phyloP scores from a whole-genome alignment of 495 filamentous ascomycete genomes.

The Cetradonia linearis region DNA sequence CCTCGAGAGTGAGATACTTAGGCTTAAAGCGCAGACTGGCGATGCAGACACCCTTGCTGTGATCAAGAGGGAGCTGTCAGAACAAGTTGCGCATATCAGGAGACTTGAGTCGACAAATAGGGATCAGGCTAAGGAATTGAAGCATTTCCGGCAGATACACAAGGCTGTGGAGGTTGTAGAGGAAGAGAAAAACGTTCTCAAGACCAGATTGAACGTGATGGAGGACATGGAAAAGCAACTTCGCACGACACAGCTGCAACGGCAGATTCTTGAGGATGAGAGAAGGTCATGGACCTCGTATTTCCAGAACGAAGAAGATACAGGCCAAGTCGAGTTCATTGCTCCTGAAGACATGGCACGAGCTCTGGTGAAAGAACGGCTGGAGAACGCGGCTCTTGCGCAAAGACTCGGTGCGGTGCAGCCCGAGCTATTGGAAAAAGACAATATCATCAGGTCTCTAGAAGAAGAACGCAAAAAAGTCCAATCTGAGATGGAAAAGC shows the following conservation, averaged over 20 bases:
- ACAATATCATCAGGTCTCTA: slow-evolving; percentile 60
- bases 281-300: slow-evolving; percentile 76
- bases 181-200: slow-evolving; percentile 81
- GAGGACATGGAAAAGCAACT: slow-evolving; percentile 65
- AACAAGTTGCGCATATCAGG: slow-evolving; percentile 83
- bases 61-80: slow-evolving; percentile 74
- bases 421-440: slow-evolving; percentile 70
- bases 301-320: slow-evolving; percentile 50
- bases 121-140: slow-evolving; percentile 70
- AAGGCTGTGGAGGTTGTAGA: slow-evolving; percentile 89
- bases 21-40: slow-evolving; percentile 70
- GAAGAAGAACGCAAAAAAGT: slow-evolving; percentile 57
- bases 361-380: slow-evolving; percentile 68
- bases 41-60: slow-evolving; percentile 74
- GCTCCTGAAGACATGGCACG: slow-evolving; percentile 81
- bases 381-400: slow-evolving; percentile 65
- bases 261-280: slow-evolving; percentile 83
- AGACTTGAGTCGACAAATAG: slow-evolving; percentile 69
- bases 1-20: slow-evolving; percentile 72
- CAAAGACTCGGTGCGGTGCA: slow-evolving; percentile 69
- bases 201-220: slow-evolving; percentile 66
- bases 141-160: slow-evolving; percentile 63
- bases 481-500: slow-evolving; percentile 57
- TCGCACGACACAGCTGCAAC: slow-evolving; percentile 65
- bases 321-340: slow-evolving; percentile 60